Conservation (phyloP, 768 basidiomycete genomes). For the Termitomyces sp. region DNA sequence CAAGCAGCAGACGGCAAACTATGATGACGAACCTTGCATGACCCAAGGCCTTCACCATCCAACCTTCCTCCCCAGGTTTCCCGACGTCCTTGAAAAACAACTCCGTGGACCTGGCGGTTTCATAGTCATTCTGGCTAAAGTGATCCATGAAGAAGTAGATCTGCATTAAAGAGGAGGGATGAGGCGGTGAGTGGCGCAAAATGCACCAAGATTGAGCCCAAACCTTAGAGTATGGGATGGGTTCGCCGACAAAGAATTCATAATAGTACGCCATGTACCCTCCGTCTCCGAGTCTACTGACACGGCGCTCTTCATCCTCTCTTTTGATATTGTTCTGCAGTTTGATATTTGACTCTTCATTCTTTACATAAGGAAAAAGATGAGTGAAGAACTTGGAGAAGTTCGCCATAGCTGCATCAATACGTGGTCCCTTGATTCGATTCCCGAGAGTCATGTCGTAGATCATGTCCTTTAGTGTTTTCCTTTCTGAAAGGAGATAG, state of each 20-base stretch:
- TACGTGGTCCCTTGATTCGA: no score
- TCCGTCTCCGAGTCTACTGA: neutral
- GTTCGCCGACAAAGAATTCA: slow-evolving; percentile 14
- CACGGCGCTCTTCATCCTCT: neutral
- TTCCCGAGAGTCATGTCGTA: no score
- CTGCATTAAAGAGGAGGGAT: neutral
- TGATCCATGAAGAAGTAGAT: slow-evolving; percentile 11
- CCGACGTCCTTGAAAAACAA: slow-evolving; percentile 8
- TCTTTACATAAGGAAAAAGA: no score
- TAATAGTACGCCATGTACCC: slow-evolving; percentile 13
- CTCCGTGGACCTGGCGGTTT: slow-evolving; percentile 1
- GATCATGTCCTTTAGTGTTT: no score
- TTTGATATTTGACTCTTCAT: neutral
- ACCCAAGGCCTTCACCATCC: slow-evolving; percentile 12
- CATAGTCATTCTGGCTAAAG: slow-evolving; percentile 10
- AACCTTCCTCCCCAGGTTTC: slow-evolving; percentile 16
- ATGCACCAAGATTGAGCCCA: neutral
- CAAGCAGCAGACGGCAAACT: neutral
- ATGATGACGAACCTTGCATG: slow-evolving; percentile 10
- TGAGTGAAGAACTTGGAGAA: no score
- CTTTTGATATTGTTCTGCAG: neutral
- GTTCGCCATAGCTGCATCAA: no score
- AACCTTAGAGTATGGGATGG: slow-evolving; percentile 7
- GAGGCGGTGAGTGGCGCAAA: neutral
- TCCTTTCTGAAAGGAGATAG: no score